Evolutionary conservation across 163 green algal genomes (phyloP), one percentile per base, ranked within the genome.

Genomic region (Chlamydomonas reinhardtii): DNA sequence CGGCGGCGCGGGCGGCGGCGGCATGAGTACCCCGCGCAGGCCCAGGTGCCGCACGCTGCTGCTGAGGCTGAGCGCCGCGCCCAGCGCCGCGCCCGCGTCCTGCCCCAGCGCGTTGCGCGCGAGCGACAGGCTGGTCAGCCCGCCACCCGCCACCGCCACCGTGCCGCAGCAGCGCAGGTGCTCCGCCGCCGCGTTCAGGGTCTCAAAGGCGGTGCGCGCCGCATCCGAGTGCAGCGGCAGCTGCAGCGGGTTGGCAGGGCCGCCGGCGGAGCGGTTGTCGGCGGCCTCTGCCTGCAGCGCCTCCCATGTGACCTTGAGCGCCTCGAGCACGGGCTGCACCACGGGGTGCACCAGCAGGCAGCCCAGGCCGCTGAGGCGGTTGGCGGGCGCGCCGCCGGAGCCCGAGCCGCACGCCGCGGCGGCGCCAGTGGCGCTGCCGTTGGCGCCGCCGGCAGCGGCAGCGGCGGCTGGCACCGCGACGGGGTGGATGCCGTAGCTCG

Each of bases 271-370:
- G 25, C 24, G 27, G 24, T 24, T 52, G 11, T 37, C 24, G 24
- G 72, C 72, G 19, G 52, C 31, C 77, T 85, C 77, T 4, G 19
- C 43, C 48, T 31, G 15, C 34, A 85, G 34, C 16, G 77, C 77
- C 19, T 70, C 66, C 77, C 77, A 76, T 9, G 56, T n/a, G n/a
- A 31, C 17, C 65, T 68, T 56, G 43, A 85, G 77, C 43, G 61
- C 52, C 48, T 85, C 77, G 48, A 85, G 65, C n/a, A 85, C 77
- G 0, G 77, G 77, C 48, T 76, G 77, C 65, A 76, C 66, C 8
- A 85, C 77, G 11, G 77, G 77, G 34, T 85, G 77, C n/a, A 85
- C 66, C 19, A 85, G 43, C n/a, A 85, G 48, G 66, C 77, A 85
- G 77, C n/a, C 77, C 66, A 85, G 77, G 0, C 77, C 77, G 25